These are phyloP conservation scores for Phycomyces blakesleeanus DNA, from an alignment of 192 early-diverging fungal genomes.

Conservation along the genomic window DNA sequence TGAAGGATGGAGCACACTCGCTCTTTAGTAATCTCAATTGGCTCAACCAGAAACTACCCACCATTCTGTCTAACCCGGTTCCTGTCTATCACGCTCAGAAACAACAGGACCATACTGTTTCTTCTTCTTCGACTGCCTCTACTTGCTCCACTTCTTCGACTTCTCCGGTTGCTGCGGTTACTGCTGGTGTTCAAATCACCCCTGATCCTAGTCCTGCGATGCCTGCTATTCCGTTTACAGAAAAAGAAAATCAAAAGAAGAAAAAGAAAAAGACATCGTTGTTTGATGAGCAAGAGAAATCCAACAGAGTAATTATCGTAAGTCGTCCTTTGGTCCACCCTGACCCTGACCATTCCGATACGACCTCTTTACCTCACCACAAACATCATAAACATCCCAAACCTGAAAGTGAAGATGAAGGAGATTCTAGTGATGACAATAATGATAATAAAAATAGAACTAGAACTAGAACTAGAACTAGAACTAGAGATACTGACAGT, in stretches of 20 bases:
- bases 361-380: no score
- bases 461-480: no score
- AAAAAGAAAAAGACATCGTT: constrained; percentile 12
- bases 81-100: not conserved
- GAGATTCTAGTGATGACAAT: no score
- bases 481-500: no score
- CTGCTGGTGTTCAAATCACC: not conserved
- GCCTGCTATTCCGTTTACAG: not conserved
- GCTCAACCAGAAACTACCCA: constrained; percentile 2
- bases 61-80: not conserved
- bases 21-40: constrained; percentile 18
- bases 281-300: constrained; percentile 23
- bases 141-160: no score
- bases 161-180: no score
- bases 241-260: no score
- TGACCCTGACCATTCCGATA: no score
- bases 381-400: no score
- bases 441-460: no score
- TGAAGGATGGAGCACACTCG: not conserved
- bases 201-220: not conserved
- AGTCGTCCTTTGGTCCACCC: constrained; percentile 8
- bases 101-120: not conserved
- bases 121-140: not conserved
- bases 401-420: no score
- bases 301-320: constrained; percentile 25